Conservation (phyloP, 352 stramenopile genomes). For the Phytopythium mirpurense region DNA sequence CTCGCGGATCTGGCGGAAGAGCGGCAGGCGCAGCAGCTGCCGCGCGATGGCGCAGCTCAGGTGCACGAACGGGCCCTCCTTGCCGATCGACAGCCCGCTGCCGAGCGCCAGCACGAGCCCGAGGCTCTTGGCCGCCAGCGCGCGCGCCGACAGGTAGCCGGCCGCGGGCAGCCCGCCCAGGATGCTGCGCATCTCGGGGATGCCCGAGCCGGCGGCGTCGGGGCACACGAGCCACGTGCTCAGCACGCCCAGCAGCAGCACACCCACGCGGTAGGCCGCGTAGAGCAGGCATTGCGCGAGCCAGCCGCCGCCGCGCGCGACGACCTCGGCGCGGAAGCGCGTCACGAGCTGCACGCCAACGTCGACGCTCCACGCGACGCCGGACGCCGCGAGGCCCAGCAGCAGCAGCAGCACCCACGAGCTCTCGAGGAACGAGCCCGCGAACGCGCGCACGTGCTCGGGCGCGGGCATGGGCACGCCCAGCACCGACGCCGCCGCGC, state of each 20-base stretch:
- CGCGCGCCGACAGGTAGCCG: slow-evolving; percentile 54
- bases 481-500: neutral
- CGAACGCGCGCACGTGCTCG: slow-evolving; percentile 40
- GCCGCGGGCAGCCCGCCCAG: slow-evolving; percentile 62
- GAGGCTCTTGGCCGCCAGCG: slow-evolving; percentile 60
- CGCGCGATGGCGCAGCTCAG: slow-evolving; percentile 70
- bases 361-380: slow-evolving; percentile 66
- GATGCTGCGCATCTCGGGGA: slow-evolving; percentile 79
- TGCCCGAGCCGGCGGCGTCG: slow-evolving; percentile 59
- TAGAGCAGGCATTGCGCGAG: slow-evolving; percentile 58
- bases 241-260: slow-evolving; percentile 54
- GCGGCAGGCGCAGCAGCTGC: slow-evolving; percentile 47
- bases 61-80: slow-evolving; percentile 80
- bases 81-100: slow-evolving; percentile 68
- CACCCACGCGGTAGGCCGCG: slow-evolving; percentile 47
- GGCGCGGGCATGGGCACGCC: slow-evolving; percentile 25
- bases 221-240: slow-evolving; percentile 58
- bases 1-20: slow-evolving; percentile 53
- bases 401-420: slow-evolving; percentile 74
- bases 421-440: slow-evolving; percentile 53
- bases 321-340: slow-evolving; percentile 30
- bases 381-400: slow-evolving; percentile 43
- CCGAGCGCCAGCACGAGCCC: slow-evolving; percentile 59
- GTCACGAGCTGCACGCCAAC: slow-evolving; percentile 44
- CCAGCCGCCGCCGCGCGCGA: slow-evolving; percentile 39